Base-by-base conservation (phyloP, 2,329 filamentous ascomycete species). In the Neopestalotiopsis rosae region DNA sequence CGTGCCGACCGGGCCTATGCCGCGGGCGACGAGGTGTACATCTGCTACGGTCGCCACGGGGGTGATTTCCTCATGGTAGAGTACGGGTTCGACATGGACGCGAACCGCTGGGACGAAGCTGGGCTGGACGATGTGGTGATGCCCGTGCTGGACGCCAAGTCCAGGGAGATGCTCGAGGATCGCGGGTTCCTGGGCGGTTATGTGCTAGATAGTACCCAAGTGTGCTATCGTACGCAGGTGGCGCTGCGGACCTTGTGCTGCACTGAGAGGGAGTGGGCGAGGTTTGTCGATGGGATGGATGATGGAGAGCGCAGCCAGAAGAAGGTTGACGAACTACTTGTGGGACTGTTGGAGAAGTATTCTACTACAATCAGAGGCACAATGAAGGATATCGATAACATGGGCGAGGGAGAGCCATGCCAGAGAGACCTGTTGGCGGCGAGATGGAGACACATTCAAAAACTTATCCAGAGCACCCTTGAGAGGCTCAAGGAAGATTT, bases 21-120 rank as follows among this genome's bases (percentile, higher is more conserved):
- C 1, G 74, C 78, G 2, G 90, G 89, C 9, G 88, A 92, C 24
- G 92, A 94, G 79, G 81, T 95, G 1, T 88, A 86, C 69, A 88
- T 92, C 32, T 89, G 87, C 34, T 95, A 95, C 74, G 92, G 92
- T 3, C 78, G 85, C 1, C 92, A 94, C 76, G 86, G 86, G 34
- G 93, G 93, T 71, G 92, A 94, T 75, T 92, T 92, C 72, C 80
- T 94, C 20, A 84, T 94, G 2, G 86, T 88, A 0, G 92, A 94
- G 79, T 95, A 88, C 72, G 86, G 86, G 4, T 88, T 88, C 72
- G 76, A 85, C 12, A 76, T 85, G 74, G 71, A 64, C 12, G 73
- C 78, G 30, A 88, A 88, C 73, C 74, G 78, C n/a, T 87, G 84
- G 82, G 87, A 88, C 63, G 85, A 87, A 74, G 79, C 82, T 2